Conservation (phyloP, 345 rosid species). For the Garcia nutans region DNA sequence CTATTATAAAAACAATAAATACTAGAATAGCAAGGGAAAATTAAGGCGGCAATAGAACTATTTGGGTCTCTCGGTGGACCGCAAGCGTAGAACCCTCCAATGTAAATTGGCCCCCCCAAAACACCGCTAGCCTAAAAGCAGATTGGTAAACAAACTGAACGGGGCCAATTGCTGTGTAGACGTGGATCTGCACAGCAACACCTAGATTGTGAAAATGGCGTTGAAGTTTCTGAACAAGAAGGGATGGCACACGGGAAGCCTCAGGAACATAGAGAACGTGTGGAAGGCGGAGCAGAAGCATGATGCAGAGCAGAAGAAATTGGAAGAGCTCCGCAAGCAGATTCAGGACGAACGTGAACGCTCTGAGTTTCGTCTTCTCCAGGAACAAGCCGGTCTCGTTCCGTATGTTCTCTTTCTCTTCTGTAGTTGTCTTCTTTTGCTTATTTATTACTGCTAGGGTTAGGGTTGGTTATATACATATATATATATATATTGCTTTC, state of each 20-base stretch:
- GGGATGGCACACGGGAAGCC: slow-evolving; percentile 99
- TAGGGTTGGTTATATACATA: slow-evolving; percentile 7
- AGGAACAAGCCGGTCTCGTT: slow-evolving; percentile 87
- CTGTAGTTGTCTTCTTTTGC: not conserved
- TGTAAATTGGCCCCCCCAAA: too few relatives aligned
- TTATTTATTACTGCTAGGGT: slow-evolving; percentile 7
- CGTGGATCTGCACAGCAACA: too few relatives aligned
- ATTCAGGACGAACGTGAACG: slow-evolving; percentile 88
- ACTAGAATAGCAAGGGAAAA: too few relatives aligned
- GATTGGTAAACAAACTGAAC: too few relatives aligned
- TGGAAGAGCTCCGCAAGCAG: slow-evolving; percentile 95
- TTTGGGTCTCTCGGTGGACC: too few relatives aligned
- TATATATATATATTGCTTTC: not conserved
- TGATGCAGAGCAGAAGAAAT: slow-evolving; percentile 88
- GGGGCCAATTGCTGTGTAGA: too few relatives aligned
- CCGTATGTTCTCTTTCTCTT: slow-evolving; percentile 49
- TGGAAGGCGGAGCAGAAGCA: slow-evolving; percentile 99
- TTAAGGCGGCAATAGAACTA: too few relatives aligned
- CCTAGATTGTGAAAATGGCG: slow-evolving; percentile 46
- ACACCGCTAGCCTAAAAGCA: too few relatives aligned
- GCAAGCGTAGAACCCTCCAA: too few relatives aligned
- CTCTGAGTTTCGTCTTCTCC: slow-evolving; percentile 84
- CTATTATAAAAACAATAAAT: too few relatives aligned
- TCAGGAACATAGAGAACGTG: slow-evolving; percentile 93
- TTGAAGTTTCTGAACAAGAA: slow-evolving; percentile 98